Percentiles rank a stretch among this genome's conserved stretches.
phyloP scores from a whole-genome alignment of 768 basidiomycete species.

The Agrocybe praecox region DNA sequence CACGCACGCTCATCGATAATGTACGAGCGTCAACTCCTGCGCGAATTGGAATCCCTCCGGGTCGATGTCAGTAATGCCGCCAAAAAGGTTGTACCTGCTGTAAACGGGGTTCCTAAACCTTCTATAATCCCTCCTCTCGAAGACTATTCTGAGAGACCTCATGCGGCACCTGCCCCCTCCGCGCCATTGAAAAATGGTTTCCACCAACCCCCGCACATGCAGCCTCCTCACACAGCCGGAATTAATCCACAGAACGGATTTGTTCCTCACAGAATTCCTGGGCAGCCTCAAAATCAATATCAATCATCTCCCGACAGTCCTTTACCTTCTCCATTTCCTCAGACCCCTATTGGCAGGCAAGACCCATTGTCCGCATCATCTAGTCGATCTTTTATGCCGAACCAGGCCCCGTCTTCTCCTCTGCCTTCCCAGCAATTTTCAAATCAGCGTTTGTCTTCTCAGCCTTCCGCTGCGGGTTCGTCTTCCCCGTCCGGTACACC shows the following conservation, averaged over 20 bases:
- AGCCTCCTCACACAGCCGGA: slow-evolving; percentile 39
- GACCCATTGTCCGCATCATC: slow-evolving; percentile 32
- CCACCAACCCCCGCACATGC: slow-evolving; percentile 26
- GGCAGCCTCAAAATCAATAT: slow-evolving; percentile 15
- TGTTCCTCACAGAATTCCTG: slow-evolving; percentile 26
- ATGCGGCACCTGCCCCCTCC: slow-evolving; percentile 28
- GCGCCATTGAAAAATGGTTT: slow-evolving; percentile 35
- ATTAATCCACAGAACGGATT: slow-evolving; percentile 26
- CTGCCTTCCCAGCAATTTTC: slow-evolving; percentile 17
- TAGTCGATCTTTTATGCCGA: slow-evolving; percentile 22
- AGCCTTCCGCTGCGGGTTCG: slow-evolving; percentile 53
- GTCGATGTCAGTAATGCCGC: slow-evolving; percentile 73
- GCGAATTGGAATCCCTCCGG: slow-evolving; percentile 84
- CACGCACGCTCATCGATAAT: slow-evolving; percentile 91
- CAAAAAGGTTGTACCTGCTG: slow-evolving; percentile 52
- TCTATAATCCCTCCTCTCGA: slow-evolving; percentile 64
- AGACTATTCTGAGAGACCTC: slow-evolving; percentile 47
- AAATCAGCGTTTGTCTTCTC: slow-evolving; percentile 27
- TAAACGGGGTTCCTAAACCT: slow-evolving; percentile 62
- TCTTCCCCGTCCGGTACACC: slow-evolving; percentile 35
- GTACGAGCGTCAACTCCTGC: slow-evolving; percentile 87
- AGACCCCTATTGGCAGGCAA: slow-evolving; percentile 22
- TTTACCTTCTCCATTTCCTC: slow-evolving; percentile 21
- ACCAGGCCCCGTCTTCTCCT: slow-evolving; percentile 20
- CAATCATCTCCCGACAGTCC: slow-evolving; percentile 17